Evolutionary conservation across 2,329 filamentous ascomycete species (phyloP), one percentile per base, ranked within the genome.

Genomic region (Colletotrichum cereale): DNA sequence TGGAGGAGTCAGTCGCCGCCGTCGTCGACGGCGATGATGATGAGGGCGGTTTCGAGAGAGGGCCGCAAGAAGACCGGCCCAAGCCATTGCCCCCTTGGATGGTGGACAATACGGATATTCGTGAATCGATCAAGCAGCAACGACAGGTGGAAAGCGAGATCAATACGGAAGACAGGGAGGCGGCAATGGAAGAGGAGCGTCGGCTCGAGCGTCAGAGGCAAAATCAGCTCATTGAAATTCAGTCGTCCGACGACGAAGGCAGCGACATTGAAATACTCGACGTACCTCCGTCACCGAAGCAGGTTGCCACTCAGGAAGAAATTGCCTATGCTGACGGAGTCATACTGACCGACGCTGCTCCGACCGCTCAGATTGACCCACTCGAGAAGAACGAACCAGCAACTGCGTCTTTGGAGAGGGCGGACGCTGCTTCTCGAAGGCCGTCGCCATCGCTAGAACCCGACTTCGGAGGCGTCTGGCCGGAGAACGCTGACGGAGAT

Each of bases 51-150:
- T 94, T 95, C 76, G 87, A 92, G 66, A 88, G 84, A 74, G 85
- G 86, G 29, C 68, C 75, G 4, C 77, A 80, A 12, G 77, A 85
- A 73, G 79, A 86, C 79, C 80, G 79, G 4, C 84, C 87, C 1
- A 85, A 84, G n/a, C 91, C 91, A 0, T 78, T 96, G 10, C 93
- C 93, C 1, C 93, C 93, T 0, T 96, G 93, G 93, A 87, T 96
- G 77, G 82, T 84, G 2, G 88, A 90, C 73, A 82, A 90, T 7
- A 86, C 86, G 2, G 92, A 95, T 69, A 90, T 95, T 40, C 86
- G 92, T 72, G 87, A 91, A 61, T 86, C 87, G 34, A 81, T 90
- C 72, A 88, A 87, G 75, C 87, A 89, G 67, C 88, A 90, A 81
- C 87, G 82, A 74, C 87, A 82, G 76, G 85, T 80, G 58, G 88